phyloP scores from a whole-genome alignment of 2,329 filamentous ascomycete genomes.

The Verticillium albo-atrum region DNA sequence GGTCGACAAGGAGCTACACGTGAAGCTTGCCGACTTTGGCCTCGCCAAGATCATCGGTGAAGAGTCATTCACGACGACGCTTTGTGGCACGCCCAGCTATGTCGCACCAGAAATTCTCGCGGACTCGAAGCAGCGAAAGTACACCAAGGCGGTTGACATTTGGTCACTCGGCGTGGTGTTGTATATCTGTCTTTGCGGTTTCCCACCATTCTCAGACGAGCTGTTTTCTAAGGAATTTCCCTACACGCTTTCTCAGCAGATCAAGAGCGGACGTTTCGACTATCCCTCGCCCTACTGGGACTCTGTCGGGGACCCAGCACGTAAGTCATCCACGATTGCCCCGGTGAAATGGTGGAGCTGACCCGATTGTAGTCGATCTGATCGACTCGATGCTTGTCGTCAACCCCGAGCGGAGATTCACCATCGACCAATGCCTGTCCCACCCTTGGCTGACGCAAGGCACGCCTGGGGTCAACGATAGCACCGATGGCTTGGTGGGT shows the following conservation, averaged over 20 bases:
- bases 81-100: constrained; percentile 96
- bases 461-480: constrained; percentile 64
- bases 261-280: constrained; percentile 82
- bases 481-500: constrained; percentile 88
- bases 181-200: constrained; percentile 95
- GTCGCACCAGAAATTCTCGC: constrained; percentile 94
- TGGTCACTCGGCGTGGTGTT: constrained; percentile 98
- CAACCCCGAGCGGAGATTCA: constrained; percentile 76
- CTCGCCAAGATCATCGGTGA: constrained; percentile 98
- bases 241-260: constrained; percentile 83
- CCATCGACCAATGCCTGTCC: constrained; percentile 82
- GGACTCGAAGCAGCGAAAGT: constrained; percentile 74
- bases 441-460: constrained; percentile 83
- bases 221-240: constrained; percentile 77
- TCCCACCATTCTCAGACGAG: constrained; percentile 95
- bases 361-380: constrained; percentile 59
- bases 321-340: constrained; percentile 32
- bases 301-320: constrained; percentile 75
- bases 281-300: constrained; percentile 98
- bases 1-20: constrained; percentile 75
- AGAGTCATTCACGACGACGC: constrained; percentile 93
- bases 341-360: background rate
- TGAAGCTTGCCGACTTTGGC: constrained; percentile 95
- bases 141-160: constrained; percentile 91
- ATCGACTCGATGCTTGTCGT: constrained; percentile 95